Percentiles rank a stretch among this genome's conserved stretches.
Conservation (phyloP, 495 filamentous ascomycete species). For the Lentithecium fluviatile region DNA sequence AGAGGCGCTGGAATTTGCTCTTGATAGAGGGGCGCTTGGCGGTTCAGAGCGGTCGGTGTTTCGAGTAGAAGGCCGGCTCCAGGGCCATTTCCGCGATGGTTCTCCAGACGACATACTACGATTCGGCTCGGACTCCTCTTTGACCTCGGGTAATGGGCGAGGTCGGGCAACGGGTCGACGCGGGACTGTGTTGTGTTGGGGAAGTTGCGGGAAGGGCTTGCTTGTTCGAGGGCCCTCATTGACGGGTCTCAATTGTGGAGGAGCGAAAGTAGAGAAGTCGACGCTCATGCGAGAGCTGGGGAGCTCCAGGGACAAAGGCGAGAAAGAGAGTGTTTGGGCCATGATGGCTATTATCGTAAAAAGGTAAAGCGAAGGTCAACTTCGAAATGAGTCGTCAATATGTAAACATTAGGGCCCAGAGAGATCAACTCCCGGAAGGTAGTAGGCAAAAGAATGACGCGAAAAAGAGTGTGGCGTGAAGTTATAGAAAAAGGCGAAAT, state of each 20-base stretch:
- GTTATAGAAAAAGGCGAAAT: background rate
- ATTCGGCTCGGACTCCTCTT: constrained; percentile 4
- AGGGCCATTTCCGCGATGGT: constrained; percentile 16
- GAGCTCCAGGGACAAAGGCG: constrained; percentile 22
- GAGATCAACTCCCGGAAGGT: constrained; percentile 2
- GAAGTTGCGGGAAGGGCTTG: background rate
- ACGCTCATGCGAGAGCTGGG: constrained; percentile 27
- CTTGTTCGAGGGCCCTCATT: background rate
- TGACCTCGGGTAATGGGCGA: constrained; percentile 4
- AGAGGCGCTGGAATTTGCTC: constrained; percentile 14
- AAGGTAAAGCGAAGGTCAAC: background rate
- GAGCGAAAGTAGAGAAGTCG: constrained; percentile 17
- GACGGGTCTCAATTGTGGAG: background rate
- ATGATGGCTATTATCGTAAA: constrained; percentile 8
- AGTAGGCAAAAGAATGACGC: background rate
- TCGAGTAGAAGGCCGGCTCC: background rate
- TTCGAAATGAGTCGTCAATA: background rate
- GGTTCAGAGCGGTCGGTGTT: background rate
- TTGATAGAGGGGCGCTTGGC: background rate
- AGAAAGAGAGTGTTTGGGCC: constrained; percentile 19
- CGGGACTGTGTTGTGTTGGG: background rate
- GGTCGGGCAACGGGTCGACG: background rate
- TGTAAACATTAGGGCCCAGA: background rate
- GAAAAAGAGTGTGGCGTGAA: background rate
- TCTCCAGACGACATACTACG: background rate